Base-by-base conservation (phyloP, 768 basidiomycete species). In the Leucogyrophana mollusca region DNA sequence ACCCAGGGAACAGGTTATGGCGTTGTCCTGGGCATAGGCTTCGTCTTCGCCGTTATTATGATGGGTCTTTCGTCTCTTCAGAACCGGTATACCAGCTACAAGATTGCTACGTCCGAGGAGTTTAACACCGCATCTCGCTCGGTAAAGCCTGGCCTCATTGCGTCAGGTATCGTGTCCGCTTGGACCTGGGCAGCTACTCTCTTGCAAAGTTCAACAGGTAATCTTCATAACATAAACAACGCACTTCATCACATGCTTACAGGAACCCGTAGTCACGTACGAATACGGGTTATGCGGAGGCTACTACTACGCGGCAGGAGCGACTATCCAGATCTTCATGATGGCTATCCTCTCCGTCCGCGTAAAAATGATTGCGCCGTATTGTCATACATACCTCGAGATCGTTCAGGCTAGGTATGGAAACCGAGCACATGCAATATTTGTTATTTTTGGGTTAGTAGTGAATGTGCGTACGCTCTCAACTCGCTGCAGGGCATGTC, bases 301-400 rank as follows among this genome's bases (percentile, higher is more conserved):
- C 4, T 62, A 60, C 47, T 62, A 57, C 51, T 65, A 61, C 38
- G 62, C 56, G 20, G 56, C 56, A 13, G 60, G 60, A 22, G 60
- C 57, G 32, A 67, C 65, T 1, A 51, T 60, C 41, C 55, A 57
- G 41, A 58, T 60, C 21, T 56, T 59, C 44, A 27, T 59, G 22
- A 57, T 61, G 59, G 43, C 57, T 27, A 44, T 55, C 36, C 50
- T 62, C 43, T 56, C 61, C 4, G 54, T 56, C 23, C 54, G 59
- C 23, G 57, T 67, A 25, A 69, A 69, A 52, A 52, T 56, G 54
- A 67, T 64, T 34, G 68, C 66, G 10, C 65, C 64, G 4, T 60
- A 59, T 22, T 66, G 65, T 11, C 63, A 62, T 41, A 71, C 68
- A 2, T 69, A 65, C 53, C 60, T 67, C 34, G 67, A 71, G 54